Evolutionary conservation across 371 early-diverging fungal species (phyloP).

Genomic region (Entomophthora muscae): DNA sequence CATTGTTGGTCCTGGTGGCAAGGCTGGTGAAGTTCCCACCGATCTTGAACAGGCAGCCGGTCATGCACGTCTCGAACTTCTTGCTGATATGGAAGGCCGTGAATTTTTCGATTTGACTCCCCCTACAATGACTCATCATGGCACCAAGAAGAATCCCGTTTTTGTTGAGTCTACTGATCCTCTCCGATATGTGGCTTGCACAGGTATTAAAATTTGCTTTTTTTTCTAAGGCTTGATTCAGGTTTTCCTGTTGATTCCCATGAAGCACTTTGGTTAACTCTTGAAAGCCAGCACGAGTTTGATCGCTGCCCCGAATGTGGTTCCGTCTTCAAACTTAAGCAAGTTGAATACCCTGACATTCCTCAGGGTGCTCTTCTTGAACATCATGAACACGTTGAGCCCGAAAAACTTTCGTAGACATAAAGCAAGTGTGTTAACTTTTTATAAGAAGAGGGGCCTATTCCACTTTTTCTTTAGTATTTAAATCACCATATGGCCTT

Average conservation of each 20-base stretch:
- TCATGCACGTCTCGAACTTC: constrained; percentile 74
- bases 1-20: constrained; percentile 36
- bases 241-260: constrained; percentile 82
- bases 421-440: too few relatives aligned
- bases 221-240: constrained; percentile 12
- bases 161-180: constrained; percentile 68
- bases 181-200: constrained; percentile 81
- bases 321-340: constrained; percentile 48
- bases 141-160: constrained; percentile 73
- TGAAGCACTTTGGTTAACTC: constrained; percentile 63
- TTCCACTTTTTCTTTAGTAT: too few relatives aligned
- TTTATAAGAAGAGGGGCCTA: too few relatives aligned
- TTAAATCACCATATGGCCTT: too few relatives aligned
- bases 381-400: too few relatives aligned
- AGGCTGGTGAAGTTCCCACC: constrained; percentile 50
- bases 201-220: constrained; percentile 37
- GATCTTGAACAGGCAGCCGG: constrained; percentile 86
- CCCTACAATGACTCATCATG: constrained; percentile 50
- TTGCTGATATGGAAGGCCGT: constrained; percentile 68
- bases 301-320: constrained; percentile 97
- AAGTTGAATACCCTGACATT: constrained; percentile 14
- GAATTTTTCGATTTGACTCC: constrained; percentile 79
- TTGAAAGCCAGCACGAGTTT: constrained; percentile 53
- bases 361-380: constrained; percentile 5
- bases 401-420: too few relatives aligned